phyloP scores from a whole-genome alignment of 805 yeast species.

The Myxozyma lipomycoides region DNA sequence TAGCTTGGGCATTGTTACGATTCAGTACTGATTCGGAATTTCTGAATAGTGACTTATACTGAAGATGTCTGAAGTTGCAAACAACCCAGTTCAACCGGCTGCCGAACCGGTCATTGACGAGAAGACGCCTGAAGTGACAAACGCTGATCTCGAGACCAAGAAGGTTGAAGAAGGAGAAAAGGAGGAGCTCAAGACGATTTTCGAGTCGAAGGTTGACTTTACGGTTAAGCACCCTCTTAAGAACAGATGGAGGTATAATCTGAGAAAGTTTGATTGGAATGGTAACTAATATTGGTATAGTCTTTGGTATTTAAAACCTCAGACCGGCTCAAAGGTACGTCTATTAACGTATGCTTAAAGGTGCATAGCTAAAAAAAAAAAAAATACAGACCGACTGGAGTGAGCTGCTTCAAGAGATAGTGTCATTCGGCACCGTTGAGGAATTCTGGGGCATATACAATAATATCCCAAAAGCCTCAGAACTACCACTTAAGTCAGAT shows the following conservation, averaged over 20 bases:
- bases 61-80: neutral
- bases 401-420: slow-evolving; percentile 87
- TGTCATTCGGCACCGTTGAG: slow-evolving; percentile 89
- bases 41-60: too few species aligned
- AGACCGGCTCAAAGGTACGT: slow-evolving; percentile 51
- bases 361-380: too few species aligned
- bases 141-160: slow-evolving; percentile 2
- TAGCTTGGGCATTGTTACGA: too few species aligned
- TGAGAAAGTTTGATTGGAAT: neutral
- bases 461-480: slow-evolving; percentile 86
- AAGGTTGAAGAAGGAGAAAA: slow-evolving; percentile 10
- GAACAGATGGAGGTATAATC: slow-evolving; percentile 68
- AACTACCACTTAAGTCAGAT: slow-evolving; percentile 87
- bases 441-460: slow-evolving; percentile 98
- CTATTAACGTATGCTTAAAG: too few species aligned
- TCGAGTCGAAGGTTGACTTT: slow-evolving; percentile 51
- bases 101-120: slow-evolving; percentile 9
- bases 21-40: too few species aligned
- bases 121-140: slow-evolving; percentile 8
- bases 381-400: slow-evolving; percentile 71
- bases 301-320: slow-evolving; percentile 95
- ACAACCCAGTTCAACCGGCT: slow-evolving; percentile 4
- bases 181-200: slow-evolving; percentile 44
- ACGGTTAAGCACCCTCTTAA: slow-evolving; percentile 84
- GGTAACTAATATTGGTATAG: slow-evolving; percentile 82